Base-by-base conservation (phyloP, 2,329 filamentous ascomycete species). In the Myriosclerotinia scirpicola region DNA sequence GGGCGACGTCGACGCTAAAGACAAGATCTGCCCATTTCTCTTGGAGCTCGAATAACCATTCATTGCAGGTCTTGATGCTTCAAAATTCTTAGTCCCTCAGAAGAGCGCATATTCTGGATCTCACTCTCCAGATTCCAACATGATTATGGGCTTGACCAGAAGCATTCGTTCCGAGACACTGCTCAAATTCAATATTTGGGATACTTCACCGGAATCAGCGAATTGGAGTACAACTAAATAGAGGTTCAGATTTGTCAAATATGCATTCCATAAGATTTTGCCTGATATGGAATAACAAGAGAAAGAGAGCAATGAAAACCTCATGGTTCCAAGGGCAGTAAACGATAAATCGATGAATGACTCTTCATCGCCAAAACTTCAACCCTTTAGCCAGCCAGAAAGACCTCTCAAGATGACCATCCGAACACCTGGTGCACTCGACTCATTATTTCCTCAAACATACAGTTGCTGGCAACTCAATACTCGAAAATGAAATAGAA, bases 11-110 rank as follows among this genome's bases (percentile, higher is more conserved):
- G 70, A 76, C 17, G 71, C 74, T 0, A 70, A 56, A n/a, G 70
- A 55, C 64, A 76, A 71, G 40, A 58, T 79, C 3, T 78, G 81
- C 34, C 75, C 86, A 8, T 82, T 83, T 1, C 76, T 86, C 0
- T 72, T 83, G 1, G 84, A 86, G 55, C 73, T 80, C 30, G 71
- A 76, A 3, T 53, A 70, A 3, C 68, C 72, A n/a, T 17, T 74
- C 4, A 26, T 84, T 38, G 81, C 80, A 68, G 66, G 74, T 44
- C 81, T 83, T 77, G 71, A 70, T 2, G 71, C 78, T 12, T 14
- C 70, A 0, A 72, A 78, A 5, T 86, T 84, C 68, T 63, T 76
- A 0, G 52, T 71, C 1, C 78, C 86, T 38, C 78, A 81, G 38
- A 69, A 71, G 0, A 71, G 79, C 5, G 81, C 80, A 1, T 78